phyloP scores from a whole-genome alignment of 441 rosid genomes.

The Syzygium syzygioides region DNA sequence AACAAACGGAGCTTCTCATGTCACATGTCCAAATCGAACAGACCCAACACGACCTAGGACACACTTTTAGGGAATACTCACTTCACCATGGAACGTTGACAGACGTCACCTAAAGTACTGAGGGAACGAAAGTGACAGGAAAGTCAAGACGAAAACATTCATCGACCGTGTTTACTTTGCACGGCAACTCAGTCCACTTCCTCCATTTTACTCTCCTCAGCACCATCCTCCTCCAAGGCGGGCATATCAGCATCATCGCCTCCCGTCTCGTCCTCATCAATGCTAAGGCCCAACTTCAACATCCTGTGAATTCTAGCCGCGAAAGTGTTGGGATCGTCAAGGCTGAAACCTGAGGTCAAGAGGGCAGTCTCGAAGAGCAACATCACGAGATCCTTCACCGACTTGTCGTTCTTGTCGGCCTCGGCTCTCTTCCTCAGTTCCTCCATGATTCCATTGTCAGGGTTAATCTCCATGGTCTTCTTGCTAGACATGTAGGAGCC shows the following conservation, averaged over 20 bases:
- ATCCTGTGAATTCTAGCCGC: conserved; percentile 16
- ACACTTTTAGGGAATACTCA: not conserved
- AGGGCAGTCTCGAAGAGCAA: conserved; percentile 14
- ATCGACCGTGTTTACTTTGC: not conserved
- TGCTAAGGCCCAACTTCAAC: conserved; percentile 17
- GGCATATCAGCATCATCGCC: conserved; percentile 10
- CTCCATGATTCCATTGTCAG: conserved; percentile 20
- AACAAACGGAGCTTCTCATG: not conserved
- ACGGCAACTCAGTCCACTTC: conserved; percentile 7
- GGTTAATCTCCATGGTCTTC: conserved; percentile 19
- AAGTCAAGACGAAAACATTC: not conserved
- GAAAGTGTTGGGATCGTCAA: conserved; percentile 17
- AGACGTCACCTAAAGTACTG: not conserved
- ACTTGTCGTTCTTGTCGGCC: conserved; percentile 9
- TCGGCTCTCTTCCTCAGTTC: conserved; percentile 18
- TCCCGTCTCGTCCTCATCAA: not conserved
- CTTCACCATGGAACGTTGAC: not conserved
- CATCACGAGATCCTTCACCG: conserved; percentile 13
- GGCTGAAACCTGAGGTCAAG: conserved; percentile 15
- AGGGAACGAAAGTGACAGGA: not conserved
- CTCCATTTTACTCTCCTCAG: conserved; percentile 19
- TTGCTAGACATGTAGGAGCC: conserved; percentile 21
- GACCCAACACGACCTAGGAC: not conserved
- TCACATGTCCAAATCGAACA: not conserved
- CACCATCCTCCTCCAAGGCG: conserved; percentile 9